A percentile compares a stretch with the other conserved stretches of the same genome.
Evolutionary conservation across 495 filamentous ascomycete genomes (phyloP).

Genomic region (Penicillium malachiteum): DNA sequence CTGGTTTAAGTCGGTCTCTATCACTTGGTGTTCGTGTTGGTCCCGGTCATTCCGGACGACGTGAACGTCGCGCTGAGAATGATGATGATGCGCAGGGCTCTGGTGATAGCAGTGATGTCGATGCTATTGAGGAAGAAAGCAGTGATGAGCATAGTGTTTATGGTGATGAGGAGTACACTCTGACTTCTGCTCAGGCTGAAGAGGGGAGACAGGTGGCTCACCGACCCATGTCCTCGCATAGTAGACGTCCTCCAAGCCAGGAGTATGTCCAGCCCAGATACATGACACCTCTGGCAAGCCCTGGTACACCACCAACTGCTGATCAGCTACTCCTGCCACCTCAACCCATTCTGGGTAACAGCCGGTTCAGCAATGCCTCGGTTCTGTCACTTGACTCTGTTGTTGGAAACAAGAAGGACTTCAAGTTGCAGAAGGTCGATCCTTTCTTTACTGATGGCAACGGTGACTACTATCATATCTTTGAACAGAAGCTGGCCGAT

Average conservation of each 20-base stretch:
- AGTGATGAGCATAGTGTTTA: slow-evolving; percentile 43
- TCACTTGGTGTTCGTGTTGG: slow-evolving; percentile 48
- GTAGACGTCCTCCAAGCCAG: slow-evolving; percentile 26
- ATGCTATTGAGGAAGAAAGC: slow-evolving; percentile 37
- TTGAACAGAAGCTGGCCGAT: slow-evolving; percentile 57
- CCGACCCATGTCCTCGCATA: slow-evolving; percentile 11
- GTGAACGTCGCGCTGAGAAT: slow-evolving; percentile 24
- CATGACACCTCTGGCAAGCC: slow-evolving; percentile 21
- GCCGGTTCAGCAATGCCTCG: slow-evolving; percentile 45
- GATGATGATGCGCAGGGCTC: neutral
- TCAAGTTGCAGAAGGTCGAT: slow-evolving; percentile 67
- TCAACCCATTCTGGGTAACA: slow-evolving; percentile 28
- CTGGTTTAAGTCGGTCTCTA: slow-evolving; percentile 38
- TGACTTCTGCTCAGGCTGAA: slow-evolving; percentile 41
- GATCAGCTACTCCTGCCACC: slow-evolving; percentile 37
- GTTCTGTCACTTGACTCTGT: slow-evolving; percentile 56
- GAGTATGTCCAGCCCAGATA: slow-evolving; percentile 25
- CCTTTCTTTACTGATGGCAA: slow-evolving; percentile 69
- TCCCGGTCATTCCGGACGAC: slow-evolving; percentile 41
- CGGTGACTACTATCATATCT: slow-evolving; percentile 59
- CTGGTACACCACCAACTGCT: slow-evolving; percentile 31
- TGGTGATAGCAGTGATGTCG: slow-evolving; percentile 28
- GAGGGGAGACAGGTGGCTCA: slow-evolving; percentile 33
- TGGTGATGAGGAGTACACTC: slow-evolving; percentile 47
- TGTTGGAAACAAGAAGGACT: slow-evolving; percentile 59